phyloP scores from a whole-genome alignment of 305 asterid species.

The Rubia occidens region DNA sequence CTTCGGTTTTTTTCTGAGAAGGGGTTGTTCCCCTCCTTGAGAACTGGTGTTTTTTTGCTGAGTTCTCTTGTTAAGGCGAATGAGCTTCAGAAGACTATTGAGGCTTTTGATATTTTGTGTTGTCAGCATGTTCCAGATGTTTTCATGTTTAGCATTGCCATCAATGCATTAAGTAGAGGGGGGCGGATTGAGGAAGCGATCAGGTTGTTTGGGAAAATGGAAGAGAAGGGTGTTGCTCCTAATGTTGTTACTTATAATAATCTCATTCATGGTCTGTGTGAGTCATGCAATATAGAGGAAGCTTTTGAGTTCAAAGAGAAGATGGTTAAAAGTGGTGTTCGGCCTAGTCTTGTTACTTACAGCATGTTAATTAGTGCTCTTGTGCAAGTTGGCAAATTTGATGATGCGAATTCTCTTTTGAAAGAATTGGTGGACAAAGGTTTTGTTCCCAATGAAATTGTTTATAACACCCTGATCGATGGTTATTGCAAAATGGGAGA shows the following conservation, averaged over 20 bases:
- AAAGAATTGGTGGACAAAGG: slow-evolving; percentile 59
- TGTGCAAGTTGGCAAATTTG: slow-evolving; percentile 45
- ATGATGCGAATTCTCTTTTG: slow-evolving; percentile 50
- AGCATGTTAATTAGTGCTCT: slow-evolving; percentile 65
- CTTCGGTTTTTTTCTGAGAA: slow-evolving; percentile 36
- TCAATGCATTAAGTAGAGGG: slow-evolving; percentile 61
- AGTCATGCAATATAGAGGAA: slow-evolving; percentile 40
- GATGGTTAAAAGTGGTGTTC: slow-evolving; percentile 55
- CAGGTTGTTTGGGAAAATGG: slow-evolving; percentile 53
- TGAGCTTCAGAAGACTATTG: slow-evolving; percentile 43
- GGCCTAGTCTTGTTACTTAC: slow-evolving; percentile 58
- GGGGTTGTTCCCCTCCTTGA: slow-evolving; percentile 63
- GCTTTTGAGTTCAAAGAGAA: slow-evolving; percentile 57
- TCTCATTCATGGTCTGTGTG: slow-evolving; percentile 70
- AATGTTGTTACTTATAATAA: slow-evolving; percentile 70
- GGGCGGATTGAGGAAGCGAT: slow-evolving; percentile 53
- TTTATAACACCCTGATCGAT: slow-evolving; percentile 63
- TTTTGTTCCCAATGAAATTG: slow-evolving; percentile 46
- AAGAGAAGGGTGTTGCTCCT: slow-evolving; percentile 46
- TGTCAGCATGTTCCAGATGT: slow-evolving; percentile 48
- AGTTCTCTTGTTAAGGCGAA: slow-evolving; percentile 60
- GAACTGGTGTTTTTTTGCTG: slow-evolving; percentile 62
- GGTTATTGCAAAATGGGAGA: slow-evolving; percentile 67
- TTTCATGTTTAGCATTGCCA: slow-evolving; percentile 58
- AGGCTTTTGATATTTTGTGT: slow-evolving; percentile 46